phyloP scores from a whole-genome alignment of 2,329 filamentous ascomycete genomes.

The Clarireedia homoeocarpa region DNA sequence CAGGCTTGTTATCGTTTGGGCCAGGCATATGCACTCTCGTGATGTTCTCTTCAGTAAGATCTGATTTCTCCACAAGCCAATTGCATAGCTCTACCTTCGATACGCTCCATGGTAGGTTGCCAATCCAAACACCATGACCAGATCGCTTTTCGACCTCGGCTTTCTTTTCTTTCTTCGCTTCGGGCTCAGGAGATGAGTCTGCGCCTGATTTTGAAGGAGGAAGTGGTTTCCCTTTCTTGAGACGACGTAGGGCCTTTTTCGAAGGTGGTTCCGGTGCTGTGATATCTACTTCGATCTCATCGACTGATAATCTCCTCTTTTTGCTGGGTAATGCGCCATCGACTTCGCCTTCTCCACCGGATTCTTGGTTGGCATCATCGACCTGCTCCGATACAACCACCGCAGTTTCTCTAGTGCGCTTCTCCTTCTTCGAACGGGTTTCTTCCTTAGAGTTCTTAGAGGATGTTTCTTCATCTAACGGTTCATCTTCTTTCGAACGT shows the following conservation, averaged over 20 bases:
- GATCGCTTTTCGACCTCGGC: conserved; percentile 52
- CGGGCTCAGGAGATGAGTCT: conserved; percentile 32
- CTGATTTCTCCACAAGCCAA: conserved; percentile 70
- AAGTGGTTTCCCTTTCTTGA: conserved; percentile 72
- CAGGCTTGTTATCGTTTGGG: conserved; percentile 35
- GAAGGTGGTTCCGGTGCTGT: conserved; percentile 86
- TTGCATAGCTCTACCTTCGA: conserved; percentile 66
- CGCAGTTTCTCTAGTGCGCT: neutral
- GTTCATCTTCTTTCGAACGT: neutral
- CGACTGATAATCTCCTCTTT: conserved; percentile 62
- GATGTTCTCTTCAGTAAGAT: conserved; percentile 62
- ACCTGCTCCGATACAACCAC: neutral
- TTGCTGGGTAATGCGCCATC: conserved; percentile 22
- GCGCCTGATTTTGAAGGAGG: conserved; percentile 37
- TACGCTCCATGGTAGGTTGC: conserved; percentile 81
- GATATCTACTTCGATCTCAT: conserved; percentile 85
- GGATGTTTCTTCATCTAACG: neutral
- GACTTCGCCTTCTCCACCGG: conserved; percentile 3
- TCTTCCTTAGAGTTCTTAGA: neutral
- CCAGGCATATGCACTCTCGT: conserved; percentile 59
- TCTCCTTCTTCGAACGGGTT: neutral
- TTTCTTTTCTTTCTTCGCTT: conserved; percentile 31
- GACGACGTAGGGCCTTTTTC: conserved; percentile 81
- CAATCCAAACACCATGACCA: conserved; percentile 87
- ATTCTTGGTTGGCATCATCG: neutral